Evolutionary conservation across 495 filamentous ascomycete genomes (phyloP).

Genomic region (Annulohypoxylon nitens): DNA sequence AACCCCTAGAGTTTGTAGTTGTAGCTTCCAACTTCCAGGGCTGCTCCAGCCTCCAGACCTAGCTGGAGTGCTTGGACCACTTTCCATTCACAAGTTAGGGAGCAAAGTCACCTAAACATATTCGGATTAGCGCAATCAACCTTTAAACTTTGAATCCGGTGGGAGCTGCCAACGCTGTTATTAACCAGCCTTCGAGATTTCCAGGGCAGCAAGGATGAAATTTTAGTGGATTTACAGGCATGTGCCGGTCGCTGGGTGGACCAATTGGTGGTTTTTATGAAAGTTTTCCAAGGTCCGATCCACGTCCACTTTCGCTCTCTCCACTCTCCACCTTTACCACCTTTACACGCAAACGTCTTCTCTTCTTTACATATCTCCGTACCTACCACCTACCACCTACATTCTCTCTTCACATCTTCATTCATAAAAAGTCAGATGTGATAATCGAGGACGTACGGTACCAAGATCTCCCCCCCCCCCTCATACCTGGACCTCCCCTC

Average conservation of each 20-base stretch:
- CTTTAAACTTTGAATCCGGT: conserved; percentile 25
- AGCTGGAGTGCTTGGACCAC: conserved; percentile 13
- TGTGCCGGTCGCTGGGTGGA: conserved; percentile 33
- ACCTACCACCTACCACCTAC: not conserved
- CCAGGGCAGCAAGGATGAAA: not conserved
- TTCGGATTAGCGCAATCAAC: conserved; percentile 33
- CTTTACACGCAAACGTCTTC: conserved; percentile 27
- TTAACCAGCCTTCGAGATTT: conserved; percentile 48
- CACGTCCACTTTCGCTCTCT: not conserved
- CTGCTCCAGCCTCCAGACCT: not conserved
- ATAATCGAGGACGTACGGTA: conserved; percentile 5
- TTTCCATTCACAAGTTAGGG: not conserved
- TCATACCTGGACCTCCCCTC: not conserved
- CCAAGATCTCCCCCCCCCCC: not conserved
- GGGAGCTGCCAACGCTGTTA: not conserved
- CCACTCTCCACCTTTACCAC: conserved; percentile 25
- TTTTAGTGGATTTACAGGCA: conserved; percentile 17
- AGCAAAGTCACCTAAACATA: not conserved
- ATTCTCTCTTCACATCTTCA: conserved; percentile 8
- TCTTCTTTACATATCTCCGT: not conserved
- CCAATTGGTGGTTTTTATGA: conserved; percentile 12
- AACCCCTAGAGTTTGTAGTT: too few relatives aligned
- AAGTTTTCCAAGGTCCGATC: conserved; percentile 20
- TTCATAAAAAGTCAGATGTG: conserved; percentile 29
- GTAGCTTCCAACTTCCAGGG: too few relatives aligned